Evolutionary conservation across 2,329 filamentous ascomycete species (phyloP).

Genomic region (Allantophomopsis lycopodina): DNA sequence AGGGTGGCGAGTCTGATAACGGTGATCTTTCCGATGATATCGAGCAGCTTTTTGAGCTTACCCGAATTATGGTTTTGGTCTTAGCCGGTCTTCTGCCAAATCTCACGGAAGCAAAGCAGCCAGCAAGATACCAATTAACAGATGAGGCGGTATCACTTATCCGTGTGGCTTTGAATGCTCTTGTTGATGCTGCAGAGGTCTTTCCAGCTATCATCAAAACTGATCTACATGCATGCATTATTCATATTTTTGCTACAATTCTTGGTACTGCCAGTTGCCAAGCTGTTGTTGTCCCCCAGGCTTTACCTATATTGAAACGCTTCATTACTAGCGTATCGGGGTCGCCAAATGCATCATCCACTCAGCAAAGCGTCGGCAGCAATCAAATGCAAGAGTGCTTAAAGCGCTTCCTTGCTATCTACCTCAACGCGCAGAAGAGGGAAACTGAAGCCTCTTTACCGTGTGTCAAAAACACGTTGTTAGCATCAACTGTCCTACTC

Average conservation of each 20-base stretch:
- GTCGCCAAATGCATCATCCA: conserved; percentile 24
- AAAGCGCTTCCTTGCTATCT: conserved; percentile 69
- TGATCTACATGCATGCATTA: conserved; percentile 88
- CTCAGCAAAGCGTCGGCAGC: conserved; percentile 19
- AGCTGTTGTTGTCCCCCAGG: conserved; percentile 75
- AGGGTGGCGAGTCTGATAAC: conserved; percentile 49
- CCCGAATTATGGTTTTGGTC: conserved; percentile 88
- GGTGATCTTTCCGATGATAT: conserved; percentile 89
- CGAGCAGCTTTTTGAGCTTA: conserved; percentile 93
- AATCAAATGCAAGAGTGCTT: conserved; percentile 69
- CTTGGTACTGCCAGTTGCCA: conserved; percentile 81
- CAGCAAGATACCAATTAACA: conserved; percentile 62
- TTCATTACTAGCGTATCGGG: conserved; percentile 67
- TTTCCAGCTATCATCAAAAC: conserved; percentile 96
- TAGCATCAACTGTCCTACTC: conserved; percentile 80
- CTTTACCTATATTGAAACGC: conserved; percentile 80
- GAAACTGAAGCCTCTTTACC: conserved; percentile 63
- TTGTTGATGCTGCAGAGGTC: conserved; percentile 89
- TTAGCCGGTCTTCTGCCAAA: conserved; percentile 80
- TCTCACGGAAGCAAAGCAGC: conserved; percentile 46
- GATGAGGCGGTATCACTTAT: conserved; percentile 79
- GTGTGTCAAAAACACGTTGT: conserved; percentile 85
- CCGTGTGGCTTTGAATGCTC: conserved; percentile 65
- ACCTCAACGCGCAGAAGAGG: conserved; percentile 61
- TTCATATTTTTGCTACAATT: conserved; percentile 92